These are phyloP conservation scores for Poa pratensis DNA, from an alignment of 176 grass and related monocot species.

Conservation along the genomic window DNA sequence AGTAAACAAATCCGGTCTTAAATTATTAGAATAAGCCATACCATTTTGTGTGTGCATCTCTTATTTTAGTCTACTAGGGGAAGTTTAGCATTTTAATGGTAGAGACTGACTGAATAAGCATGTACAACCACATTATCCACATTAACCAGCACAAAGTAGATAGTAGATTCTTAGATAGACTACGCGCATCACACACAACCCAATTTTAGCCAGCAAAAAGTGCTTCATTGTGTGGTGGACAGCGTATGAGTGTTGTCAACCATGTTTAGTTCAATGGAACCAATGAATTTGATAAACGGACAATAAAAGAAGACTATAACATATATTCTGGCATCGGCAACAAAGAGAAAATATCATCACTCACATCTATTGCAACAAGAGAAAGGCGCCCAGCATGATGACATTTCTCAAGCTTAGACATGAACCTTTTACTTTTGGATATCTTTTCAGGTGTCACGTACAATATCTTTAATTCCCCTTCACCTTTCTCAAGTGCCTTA, in stretches of 20 bases:
- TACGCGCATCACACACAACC: neutral
- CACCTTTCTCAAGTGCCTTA: constrained; percentile 88
- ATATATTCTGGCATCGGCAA: neutral
- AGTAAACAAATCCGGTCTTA: neutral
- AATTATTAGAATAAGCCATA: neutral
- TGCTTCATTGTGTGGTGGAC: constrained; percentile 17
- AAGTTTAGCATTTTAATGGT: constrained; percentile 14
- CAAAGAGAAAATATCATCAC: constrained; percentile 43
- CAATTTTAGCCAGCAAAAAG: constrained; percentile 8
- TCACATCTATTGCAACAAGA: constrained; percentile 92
- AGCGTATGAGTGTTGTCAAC: constrained; percentile 9
- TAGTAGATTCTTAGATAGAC: neutral
- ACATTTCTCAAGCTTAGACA: constrained; percentile 98
- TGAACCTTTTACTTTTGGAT: constrained; percentile 97
- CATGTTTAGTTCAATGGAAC: constrained; percentile 13
- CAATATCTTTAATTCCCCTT: constrained; percentile 82
- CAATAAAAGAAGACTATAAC: neutral
- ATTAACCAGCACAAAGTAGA: constrained; percentile 24
- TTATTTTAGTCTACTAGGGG: neutral
- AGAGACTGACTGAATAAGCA: constrained; percentile 26
- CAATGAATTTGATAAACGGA: neutral
- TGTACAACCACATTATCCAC: neutral
- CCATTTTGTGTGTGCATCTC: neutral
- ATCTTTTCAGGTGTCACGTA: constrained; percentile 99
- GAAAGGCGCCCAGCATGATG: constrained; percentile 84